phyloP scores from a whole-genome alignment of 2,329 filamentous ascomycete species.

The Cadophora gregata region DNA sequence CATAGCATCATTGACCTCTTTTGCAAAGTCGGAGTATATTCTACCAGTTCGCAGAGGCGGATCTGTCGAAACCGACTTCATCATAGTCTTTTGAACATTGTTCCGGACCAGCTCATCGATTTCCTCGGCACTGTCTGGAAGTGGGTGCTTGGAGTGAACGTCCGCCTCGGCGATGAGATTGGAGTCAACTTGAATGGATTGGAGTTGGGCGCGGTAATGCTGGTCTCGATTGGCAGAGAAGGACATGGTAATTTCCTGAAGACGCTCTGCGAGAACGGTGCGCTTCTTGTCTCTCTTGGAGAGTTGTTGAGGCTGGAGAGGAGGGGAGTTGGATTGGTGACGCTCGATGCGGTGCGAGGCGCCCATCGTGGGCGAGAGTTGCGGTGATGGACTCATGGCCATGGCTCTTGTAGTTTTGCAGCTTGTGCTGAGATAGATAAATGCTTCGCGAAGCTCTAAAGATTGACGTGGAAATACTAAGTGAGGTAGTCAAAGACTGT shows the following conservation, averaged over 20 bases:
- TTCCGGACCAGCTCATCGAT: constrained; percentile 45
- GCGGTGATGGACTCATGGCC: constrained; percentile 43
- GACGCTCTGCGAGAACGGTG: constrained; percentile 79
- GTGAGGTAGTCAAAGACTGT: constrained; percentile 4
- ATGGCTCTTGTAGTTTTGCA: constrained; percentile 23
- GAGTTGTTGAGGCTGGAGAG: constrained; percentile 41
- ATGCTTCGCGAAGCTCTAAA: not conserved
- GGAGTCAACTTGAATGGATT: constrained; percentile 91
- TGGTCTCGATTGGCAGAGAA: constrained; percentile 82
- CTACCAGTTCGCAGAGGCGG: constrained; percentile 71
- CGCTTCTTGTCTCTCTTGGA: constrained; percentile 93
- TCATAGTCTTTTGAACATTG: constrained; percentile 39
- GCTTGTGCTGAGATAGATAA: not conserved
- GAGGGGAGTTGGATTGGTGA: constrained; percentile 43
- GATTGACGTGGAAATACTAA: not conserved
- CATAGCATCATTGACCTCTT: constrained; percentile 85
- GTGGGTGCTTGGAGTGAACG: constrained; percentile 73
- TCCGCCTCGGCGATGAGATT: constrained; percentile 85
- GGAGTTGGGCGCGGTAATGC: constrained; percentile 87
- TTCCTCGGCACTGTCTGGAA: constrained; percentile 59
- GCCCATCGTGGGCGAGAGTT: constrained; percentile 39
- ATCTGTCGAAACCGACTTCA: constrained; percentile 49
- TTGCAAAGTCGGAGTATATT: constrained; percentile 83
- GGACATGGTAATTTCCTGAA: constrained; percentile 75
- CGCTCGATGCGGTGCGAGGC: constrained; percentile 37